Conservation (phyloP, 148 eudicot genomes). For the Vaccinium myrtillus region DNA sequence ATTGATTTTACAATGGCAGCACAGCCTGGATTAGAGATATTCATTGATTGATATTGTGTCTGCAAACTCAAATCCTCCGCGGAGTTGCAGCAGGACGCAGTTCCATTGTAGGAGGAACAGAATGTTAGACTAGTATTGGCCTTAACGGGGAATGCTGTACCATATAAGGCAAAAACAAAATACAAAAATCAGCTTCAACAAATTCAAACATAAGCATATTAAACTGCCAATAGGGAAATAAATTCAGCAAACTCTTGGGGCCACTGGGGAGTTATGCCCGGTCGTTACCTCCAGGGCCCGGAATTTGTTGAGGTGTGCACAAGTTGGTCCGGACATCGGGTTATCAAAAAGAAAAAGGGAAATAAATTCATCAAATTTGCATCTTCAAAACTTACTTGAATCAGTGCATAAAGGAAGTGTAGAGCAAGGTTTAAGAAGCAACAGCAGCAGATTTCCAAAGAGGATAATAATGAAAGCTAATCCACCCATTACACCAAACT, state of each 20-base stretch:
- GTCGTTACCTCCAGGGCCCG: no score
- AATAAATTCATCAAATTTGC: not conserved
- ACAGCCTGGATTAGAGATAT: constrained; percentile 44
- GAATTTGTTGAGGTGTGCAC: no score
- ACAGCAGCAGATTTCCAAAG: constrained; percentile 29
- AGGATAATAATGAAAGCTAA: constrained; percentile 14
- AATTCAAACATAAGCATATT: not conserved
- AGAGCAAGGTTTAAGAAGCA: constrained; percentile 28
- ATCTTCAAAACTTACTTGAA: constrained; percentile 34
- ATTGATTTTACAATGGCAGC: constrained; percentile 46
- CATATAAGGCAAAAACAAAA: constrained; percentile 4
- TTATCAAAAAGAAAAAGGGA: not conserved
- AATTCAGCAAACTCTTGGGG: not conserved
- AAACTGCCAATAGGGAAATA: not conserved
- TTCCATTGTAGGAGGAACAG: constrained; percentile 43
- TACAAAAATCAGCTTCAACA: not conserved
- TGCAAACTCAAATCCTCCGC: constrained; percentile 35
- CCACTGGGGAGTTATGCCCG: no score
- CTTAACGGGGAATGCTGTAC: constrained; percentile 45
- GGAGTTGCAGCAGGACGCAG: constrained; percentile 35
- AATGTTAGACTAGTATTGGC: constrained; percentile 38
- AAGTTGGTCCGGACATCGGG: no score
- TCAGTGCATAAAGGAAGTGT: constrained; percentile 44
- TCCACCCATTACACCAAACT: constrained; percentile 30
- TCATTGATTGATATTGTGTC: constrained; percentile 40